phyloP scores from a whole-genome alignment of 495 filamentous ascomycete genomes.

The Poronia punctata region DNA sequence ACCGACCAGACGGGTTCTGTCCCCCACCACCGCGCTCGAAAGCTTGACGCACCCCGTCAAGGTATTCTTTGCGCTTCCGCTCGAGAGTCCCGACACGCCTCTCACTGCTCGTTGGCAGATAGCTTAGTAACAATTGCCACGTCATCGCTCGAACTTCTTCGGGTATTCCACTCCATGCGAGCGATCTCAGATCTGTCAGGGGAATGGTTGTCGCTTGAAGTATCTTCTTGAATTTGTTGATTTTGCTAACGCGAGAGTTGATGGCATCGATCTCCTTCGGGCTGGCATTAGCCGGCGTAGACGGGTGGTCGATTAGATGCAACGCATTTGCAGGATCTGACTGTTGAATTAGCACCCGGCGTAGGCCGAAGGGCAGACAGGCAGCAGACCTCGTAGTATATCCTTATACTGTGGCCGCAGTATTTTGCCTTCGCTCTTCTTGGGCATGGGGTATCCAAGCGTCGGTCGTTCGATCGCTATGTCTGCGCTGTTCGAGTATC shows the following conservation, averaged over 20 bases:
- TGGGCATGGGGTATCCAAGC: slow-evolving; percentile 79
- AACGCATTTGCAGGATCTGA: slow-evolving; percentile 95
- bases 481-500: slow-evolving; percentile 72
- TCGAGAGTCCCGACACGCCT: slow-evolving; percentile 84
- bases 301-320: slow-evolving; percentile 84
- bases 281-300: slow-evolving; percentile 64
- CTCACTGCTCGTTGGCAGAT: slow-evolving; percentile 90
- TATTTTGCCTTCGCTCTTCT: slow-evolving; percentile 88
- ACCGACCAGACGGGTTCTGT: slow-evolving; percentile 38
- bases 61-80: slow-evolving; percentile 91
- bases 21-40: slow-evolving; percentile 62
- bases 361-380: slow-evolving; percentile 1
- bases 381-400: slow-evolving; percentile 61
- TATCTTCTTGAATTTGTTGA: slow-evolving; percentile 97
- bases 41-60: slow-evolving; percentile 90
- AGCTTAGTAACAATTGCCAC: slow-evolving; percentile 93
- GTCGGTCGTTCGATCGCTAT: slow-evolving; percentile 85
- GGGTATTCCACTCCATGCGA: slow-evolving; percentile 90
- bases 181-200: slow-evolving; percentile 69
- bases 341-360: slow-evolving; percentile 14
- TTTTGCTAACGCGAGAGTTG: slow-evolving; percentile 80
- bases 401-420: slow-evolving; percentile 96
- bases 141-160: slow-evolving; percentile 96
- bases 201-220: slow-evolving; percentile 87
- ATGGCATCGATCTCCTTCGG: slow-evolving; percentile 82